Base-by-base conservation (phyloP, 2,329 filamentous ascomycete species). In the Monosporascus cannonballus region DNA sequence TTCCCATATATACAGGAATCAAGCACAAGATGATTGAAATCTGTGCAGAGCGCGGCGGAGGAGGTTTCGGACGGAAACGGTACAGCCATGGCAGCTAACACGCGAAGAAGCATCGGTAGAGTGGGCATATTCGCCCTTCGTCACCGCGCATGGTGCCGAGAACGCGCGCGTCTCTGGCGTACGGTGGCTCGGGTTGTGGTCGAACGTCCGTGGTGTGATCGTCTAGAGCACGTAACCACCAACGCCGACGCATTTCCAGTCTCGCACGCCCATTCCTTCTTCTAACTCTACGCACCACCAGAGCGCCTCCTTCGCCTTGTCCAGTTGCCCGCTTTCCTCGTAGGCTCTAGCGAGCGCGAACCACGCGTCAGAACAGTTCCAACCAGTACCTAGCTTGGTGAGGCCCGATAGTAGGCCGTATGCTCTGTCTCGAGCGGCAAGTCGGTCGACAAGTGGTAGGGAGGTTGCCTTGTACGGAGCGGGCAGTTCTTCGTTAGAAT, bases 251-350 rank as follows among this genome's bases (percentile, higher is more conserved):
- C 80, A 85, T 30, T 76, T 79, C 94, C 93, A 97, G 54, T 82
- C 80, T 53, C 94, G 83, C 47, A 96, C 80, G 0, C 87, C 90
- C 58, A 83, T 84, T 7, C 83, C 84, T 67, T 99, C 93, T 67
- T 97, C 94, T 30, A 99, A 76, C 71, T 96, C 91, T 14, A 99
- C 89, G 62, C 92, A 96, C 91, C 93, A 97, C 94, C 94, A 97
- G 6, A 97, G 78, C 46, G 92, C 90, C 61, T 94, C 88, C 73
- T 92, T 95, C 15, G 94, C 88, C 74, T 93, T 96, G 38, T 94
- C 89, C 2, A 83, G 71, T 73, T 96, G 89, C 0, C 87, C 89
- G 53, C 89, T 89, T 66, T 91, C 84, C 70, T 99, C 94, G 64
- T 96, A 89, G 9, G 90, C 91, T 57, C 90, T 79, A 0, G 91